Evolutionary conservation across 1,284 basidiomycete genomes (phyloP), one percentile per base, ranked within the genome.

Genomic region (Bjerkandera adusta): DNA sequence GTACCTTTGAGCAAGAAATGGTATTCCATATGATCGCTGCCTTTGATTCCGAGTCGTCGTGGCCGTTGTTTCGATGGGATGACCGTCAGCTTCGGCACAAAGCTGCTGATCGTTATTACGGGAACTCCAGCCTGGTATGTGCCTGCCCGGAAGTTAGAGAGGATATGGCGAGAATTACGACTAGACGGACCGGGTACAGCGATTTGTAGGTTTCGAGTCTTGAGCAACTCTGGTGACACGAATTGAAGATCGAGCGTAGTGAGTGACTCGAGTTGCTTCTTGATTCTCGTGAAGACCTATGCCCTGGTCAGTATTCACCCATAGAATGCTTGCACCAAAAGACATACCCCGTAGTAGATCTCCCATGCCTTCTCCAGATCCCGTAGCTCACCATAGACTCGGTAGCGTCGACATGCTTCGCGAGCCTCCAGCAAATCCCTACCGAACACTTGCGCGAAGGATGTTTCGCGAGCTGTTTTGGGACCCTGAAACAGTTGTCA

Each of bases 281-380:
- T 89, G 49, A 99, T 89, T 64, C 94, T 93, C 69, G 93, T 92
- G 77, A 99, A 99, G 25, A 97, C 89, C 89, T 92, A 54, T n/a
- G 36, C 37, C 45, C 12, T 12, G 13, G 32, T 12, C 13, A 38
- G 21, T 13, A 38, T 32, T 12, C 2, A 18, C 44, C 26, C 11
- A 30, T 29, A 38, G 22, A 15, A 15, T 11, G 25, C 6, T 33
- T 16, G 7, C n/a, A 20, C 13, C 24, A 22, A 4, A 18, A n/a
- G 10, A 57, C 76, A 48, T 63, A 83, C 84, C 42, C 86, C 85
- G 62, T 97, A 99, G 69, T 99, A 99, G 24, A 99, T 91, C 61
- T 99, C 97, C 97, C 97, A 99, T n/a, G 97, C 97, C 64, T 92
- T 93, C 63, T 98, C 97, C 47, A 99, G 73, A 62, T 99, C 94